Conservation (phyloP, 352 stramenopile species). For the Globisporangium cystogenes region DNA sequence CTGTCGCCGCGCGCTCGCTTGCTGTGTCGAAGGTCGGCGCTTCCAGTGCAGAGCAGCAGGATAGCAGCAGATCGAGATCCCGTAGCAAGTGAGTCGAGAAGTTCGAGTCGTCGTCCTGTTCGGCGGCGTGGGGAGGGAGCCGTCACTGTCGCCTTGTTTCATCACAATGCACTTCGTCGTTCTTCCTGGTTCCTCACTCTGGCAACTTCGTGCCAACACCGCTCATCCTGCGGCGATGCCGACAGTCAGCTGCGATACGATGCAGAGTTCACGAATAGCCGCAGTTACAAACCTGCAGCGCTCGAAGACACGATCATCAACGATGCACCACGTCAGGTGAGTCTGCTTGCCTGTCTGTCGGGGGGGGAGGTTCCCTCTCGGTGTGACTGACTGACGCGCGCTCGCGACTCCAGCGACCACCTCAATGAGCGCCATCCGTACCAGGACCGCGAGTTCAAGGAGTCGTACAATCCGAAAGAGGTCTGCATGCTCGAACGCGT, state of each 20-base stretch:
- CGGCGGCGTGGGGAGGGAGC: too few relatives aligned
- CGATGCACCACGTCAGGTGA: constrained; percentile 61
- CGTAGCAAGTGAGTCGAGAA: too few relatives aligned
- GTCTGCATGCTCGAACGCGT: constrained; percentile 7
- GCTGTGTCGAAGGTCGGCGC: neutral
- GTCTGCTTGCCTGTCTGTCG: neutral
- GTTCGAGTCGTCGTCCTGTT: neutral
- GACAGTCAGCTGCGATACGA: too few relatives aligned
- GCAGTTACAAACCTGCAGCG: too few relatives aligned
- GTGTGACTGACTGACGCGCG: neutral
- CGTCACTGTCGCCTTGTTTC: too few relatives aligned
- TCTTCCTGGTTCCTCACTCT: too few relatives aligned
- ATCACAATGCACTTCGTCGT: too few relatives aligned
- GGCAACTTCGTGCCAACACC: too few relatives aligned
- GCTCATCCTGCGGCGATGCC: too few relatives aligned
- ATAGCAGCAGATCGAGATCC: too few relatives aligned
- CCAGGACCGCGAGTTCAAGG: constrained; percentile 41
- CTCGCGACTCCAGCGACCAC: constrained; percentile 31
- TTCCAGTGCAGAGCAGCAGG: neutral
- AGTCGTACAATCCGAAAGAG: constrained; percentile 51
- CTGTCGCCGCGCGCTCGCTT: neutral
- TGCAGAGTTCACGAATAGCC: too few relatives aligned
- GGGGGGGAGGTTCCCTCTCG: too few relatives aligned
- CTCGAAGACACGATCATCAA: neutral
- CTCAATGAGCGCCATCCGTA: constrained; percentile 58